Conservation (phyloP, 148 eudicot species). For the Camellia lanceoleosa region DNA sequence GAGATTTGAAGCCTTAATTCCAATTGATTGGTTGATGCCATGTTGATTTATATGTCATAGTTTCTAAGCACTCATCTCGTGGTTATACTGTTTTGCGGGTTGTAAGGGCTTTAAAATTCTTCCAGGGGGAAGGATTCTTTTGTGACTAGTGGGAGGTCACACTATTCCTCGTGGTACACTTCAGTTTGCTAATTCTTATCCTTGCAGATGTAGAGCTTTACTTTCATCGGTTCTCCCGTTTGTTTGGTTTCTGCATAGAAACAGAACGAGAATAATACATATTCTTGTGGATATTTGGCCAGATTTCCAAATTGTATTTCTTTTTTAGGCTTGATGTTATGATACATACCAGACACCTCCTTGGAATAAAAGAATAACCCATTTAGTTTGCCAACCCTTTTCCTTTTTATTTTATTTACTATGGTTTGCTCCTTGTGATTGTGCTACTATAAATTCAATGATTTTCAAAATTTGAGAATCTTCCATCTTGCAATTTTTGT, state of each 20-base stretch:
- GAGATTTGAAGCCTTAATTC: slow-evolving; percentile 10
- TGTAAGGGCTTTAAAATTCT: slow-evolving; percentile 77
- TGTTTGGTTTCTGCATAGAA: not conserved
- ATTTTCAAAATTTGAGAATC: not conserved
- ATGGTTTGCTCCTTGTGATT: not conserved
- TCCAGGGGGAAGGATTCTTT: slow-evolving; percentile 72
- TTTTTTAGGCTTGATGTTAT: not conserved
- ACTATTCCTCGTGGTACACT: slow-evolving; percentile 98
- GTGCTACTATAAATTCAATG: not conserved
- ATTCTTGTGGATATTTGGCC: slow-evolving; percentile 1
- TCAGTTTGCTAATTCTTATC: slow-evolving; percentile 58
- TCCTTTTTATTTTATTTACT: not conserved
- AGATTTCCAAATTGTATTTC: not conserved
- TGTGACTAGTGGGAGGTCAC: slow-evolving; percentile 67
- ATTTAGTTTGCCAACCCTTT: not conserved
- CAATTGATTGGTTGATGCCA: not conserved
- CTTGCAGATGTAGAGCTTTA: not conserved
- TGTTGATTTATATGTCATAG: not conserved
- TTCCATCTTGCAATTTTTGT: not conserved
- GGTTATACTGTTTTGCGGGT: slow-evolving; percentile 56
- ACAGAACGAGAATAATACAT: not conserved
- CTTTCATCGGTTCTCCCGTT: not conserved
- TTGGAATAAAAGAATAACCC: not conserved
- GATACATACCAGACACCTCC: no score
- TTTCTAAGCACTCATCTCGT: slow-evolving; percentile 10